phyloP scores from a whole-genome alignment of 1,284 basidiomycete species.

The Vanrija sp. region DNA sequence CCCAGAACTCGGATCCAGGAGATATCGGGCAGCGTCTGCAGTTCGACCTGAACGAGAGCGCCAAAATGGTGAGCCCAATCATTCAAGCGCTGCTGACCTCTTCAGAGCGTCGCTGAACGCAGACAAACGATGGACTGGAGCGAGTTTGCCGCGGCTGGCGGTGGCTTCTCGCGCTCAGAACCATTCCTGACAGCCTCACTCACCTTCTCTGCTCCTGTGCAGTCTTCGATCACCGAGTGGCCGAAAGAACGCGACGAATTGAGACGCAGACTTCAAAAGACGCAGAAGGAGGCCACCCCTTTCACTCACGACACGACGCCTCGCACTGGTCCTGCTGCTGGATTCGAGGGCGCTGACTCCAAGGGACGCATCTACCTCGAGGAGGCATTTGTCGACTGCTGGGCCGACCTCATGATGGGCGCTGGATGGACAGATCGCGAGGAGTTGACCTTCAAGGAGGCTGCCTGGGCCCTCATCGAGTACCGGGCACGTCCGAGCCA shows the following conservation, averaged over 20 bases:
- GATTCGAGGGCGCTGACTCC: conserved; percentile 44
- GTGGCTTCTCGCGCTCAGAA: conserved; percentile 74
- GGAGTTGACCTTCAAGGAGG: conserved; percentile 73
- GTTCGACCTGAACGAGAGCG: conserved; percentile 80
- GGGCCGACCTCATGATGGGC: conserved; percentile 77
- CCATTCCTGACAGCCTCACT: conserved; percentile 68
- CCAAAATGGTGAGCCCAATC: conserved; percentile 61
- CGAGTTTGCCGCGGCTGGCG: conserved; percentile 64
- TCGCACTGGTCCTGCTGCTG: conserved; percentile 51
- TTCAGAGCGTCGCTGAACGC: conserved; percentile 64
- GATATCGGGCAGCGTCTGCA: conserved; percentile 61
- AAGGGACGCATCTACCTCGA: conserved; percentile 67
- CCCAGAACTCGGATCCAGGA: not conserved
- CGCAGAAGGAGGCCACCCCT: conserved; percentile 68
- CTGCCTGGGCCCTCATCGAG: conserved; percentile 86
- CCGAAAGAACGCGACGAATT: conserved; percentile 68
- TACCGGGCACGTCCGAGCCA: conserved; percentile 59
- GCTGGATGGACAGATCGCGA: conserved; percentile 71
- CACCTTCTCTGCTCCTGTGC: conserved; percentile 69
- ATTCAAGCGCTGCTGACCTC: not conserved
- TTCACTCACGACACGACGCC: conserved; percentile 84
- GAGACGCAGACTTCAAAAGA: conserved; percentile 71
- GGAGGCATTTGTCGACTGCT: conserved; percentile 80
- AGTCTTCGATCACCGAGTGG: conserved; percentile 64
- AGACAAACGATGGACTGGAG: conserved; percentile 77